Base-by-base conservation (phyloP, 345 rosid species). In the Murraya koenigii region DNA sequence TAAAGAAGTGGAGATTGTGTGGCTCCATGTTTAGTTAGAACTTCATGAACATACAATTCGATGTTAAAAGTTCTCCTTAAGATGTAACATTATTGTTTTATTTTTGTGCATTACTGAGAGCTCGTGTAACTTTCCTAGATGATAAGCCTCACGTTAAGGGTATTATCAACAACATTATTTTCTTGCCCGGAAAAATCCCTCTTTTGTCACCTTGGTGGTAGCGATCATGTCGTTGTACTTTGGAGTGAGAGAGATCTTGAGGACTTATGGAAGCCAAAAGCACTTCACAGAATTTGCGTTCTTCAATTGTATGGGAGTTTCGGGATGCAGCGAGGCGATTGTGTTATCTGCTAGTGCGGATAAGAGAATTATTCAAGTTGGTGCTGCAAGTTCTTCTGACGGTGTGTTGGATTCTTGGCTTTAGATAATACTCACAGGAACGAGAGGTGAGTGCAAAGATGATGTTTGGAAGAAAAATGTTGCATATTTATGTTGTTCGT, bases 301-400 rank as follows among this genome's bases (percentile, higher is more conserved):
- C 99, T 74, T 93, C 98, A 72, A 94, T 97, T 80, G 98, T 56
- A 95, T 91, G 97, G 99, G 98, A 79, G 90, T 93, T 59, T 94
- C 94, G 98, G 97, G 71, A 84, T 95, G 93, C 91, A 85, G 67
- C 90, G 80, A 93, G 89, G 88, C 86, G 56, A 72, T 95, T 71
- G 87, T 95, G 39, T 69, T 95, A 59, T 92, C 99, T 17, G 98
- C 80, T 83, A 98, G 99, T 38, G 92, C 93, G 3, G 99, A 95
- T 86, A 92, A 81, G 85, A 90, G 91, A 75, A 92, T 93, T 79
- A 76, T 88, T 30, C 98, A 96, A 74, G 93, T 89, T 73, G 97
- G 93, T 82, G 88, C 84, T 66, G 87, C 85, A 47, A n/a, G n/a
- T n/a, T n/a, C n/a, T n/a, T n/a, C n/a, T n/a, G n/a, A n/a, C n/a